These are phyloP conservation scores for Arthrobotrys sphaeroides DNA, from an alignment of 2,329 filamentous ascomycete species.

Conservation along the genomic window DNA sequence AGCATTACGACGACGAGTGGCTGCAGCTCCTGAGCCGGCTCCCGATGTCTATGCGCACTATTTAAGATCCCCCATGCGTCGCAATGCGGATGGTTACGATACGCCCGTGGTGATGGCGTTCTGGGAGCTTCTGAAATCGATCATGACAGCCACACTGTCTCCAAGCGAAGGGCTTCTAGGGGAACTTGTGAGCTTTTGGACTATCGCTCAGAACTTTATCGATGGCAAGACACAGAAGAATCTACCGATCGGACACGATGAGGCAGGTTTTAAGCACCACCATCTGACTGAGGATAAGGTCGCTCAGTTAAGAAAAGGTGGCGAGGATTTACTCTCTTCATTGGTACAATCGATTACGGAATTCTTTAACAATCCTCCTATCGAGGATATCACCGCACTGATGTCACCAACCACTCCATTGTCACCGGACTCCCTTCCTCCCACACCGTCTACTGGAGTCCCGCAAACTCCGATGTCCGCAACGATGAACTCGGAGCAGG, in stretches of 20 bases:
- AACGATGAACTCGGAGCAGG: slow-evolving; percentile 71
- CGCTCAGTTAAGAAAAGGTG: slow-evolving; percentile 77
- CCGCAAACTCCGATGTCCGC: slow-evolving; percentile 75
- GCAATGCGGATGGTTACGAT: slow-evolving; percentile 75
- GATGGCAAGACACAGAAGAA: slow-evolving; percentile 82
- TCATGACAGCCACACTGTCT: slow-evolving; percentile 78
- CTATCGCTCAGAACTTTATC: slow-evolving; percentile 88
- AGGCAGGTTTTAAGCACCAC: slow-evolving; percentile 81
- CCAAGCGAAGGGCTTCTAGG: slow-evolving; percentile 79
- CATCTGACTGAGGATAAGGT: slow-evolving; percentile 77
- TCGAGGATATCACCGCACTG: slow-evolving; percentile 87
- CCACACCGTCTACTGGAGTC: slow-evolving; percentile 68
- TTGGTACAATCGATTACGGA: slow-evolving; percentile 80
- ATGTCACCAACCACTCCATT: slow-evolving; percentile 81
- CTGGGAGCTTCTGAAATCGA: slow-evolving; percentile 87
- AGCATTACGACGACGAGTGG: slow-evolving; percentile 82
- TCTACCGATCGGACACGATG: slow-evolving; percentile 79
- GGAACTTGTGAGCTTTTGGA: slow-evolving; percentile 93
- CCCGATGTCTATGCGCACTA: slow-evolving; percentile 76
- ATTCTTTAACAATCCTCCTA: slow-evolving; percentile 87
- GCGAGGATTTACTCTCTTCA: slow-evolving; percentile 81
- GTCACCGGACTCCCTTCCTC: slow-evolving; percentile 68
- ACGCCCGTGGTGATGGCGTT: slow-evolving; percentile 82
- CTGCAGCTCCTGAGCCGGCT: slow-evolving; percentile 75
- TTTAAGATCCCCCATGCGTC: slow-evolving; percentile 76